Base-by-base conservation (phyloP, 371 early-diverging fungal genomes). In the Umbelopsis sp. region DNA sequence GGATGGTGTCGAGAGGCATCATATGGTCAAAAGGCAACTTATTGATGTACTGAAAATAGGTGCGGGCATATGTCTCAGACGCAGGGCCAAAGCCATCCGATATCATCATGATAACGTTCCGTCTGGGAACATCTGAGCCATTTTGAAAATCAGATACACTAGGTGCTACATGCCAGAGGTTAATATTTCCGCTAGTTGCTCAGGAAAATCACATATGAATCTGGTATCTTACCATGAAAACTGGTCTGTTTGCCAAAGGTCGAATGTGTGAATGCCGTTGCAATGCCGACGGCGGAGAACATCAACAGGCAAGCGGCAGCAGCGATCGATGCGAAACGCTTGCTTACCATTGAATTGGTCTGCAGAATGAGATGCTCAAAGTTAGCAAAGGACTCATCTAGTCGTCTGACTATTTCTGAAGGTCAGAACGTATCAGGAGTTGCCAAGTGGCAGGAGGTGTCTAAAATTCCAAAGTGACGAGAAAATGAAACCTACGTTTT, bases 51-150 rank as follows among this genome's bases (percentile, higher is more conserved):
- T 88, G 87, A 65, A 87, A 76, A 70, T 81, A 94, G 50, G 89
- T 83, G n/a, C 96, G 87, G 8, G 92, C 93, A 80, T 94, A 86
- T 0, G 95, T 92, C 68, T 95, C 90, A 0, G 93, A 93, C 4
- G 97, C 94, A 1, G 96, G 96, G 1, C 97, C 96, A 72, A 94
- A 91, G 9, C 93, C 96, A 70, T 96, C 97, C 32, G 93, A 91
- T 14, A 96, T 87, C 94, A 96, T 93, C 80, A 96, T 75, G 63
- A 96, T 93, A 25, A 96, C 90, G 72, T 93, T 94, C 9, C 89
- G 85, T 57, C 69, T 72, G 12, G 74, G 72, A 7, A 69, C 9
- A 51, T 52, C 63, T 4, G 64, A 35, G 37, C 14, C 57, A 57
- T 57, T 35, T 35, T 51, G 22, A 12, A 57, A 18, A 35, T 29